These are phyloP conservation scores for Lentinula boryana DNA, from an alignment of 768 basidiomycete species.

Conservation along the genomic window DNA sequence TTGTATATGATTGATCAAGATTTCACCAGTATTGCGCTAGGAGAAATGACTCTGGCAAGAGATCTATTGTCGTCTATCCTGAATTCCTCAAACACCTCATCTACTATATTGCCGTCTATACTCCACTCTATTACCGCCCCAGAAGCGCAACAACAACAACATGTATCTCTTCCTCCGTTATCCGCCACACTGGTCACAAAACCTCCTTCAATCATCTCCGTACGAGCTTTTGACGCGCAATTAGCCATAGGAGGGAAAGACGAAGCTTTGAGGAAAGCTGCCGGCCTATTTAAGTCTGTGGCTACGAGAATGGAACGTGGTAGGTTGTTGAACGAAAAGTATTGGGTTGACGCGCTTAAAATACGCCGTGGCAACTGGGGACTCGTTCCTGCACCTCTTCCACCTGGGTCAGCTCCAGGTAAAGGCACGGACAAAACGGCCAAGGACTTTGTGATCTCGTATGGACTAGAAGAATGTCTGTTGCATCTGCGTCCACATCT, in stretches of 20 bases:
- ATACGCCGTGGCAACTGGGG: conserved; percentile 77
- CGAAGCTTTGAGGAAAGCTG: conserved; percentile 68
- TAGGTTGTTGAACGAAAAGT: conserved; percentile 57
- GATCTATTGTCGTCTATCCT: conserved; percentile 63
- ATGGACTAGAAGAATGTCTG: conserved; percentile 79
- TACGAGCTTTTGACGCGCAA: conserved; percentile 69
- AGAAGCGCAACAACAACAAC: conserved; percentile 1
- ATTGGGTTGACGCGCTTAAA: conserved; percentile 79
- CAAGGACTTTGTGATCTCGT: conserved; percentile 77
- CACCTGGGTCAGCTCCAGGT: conserved; percentile 59
- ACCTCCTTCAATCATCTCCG: conserved; percentile 56
- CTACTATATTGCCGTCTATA: conserved; percentile 18
- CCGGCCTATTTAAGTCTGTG: conserved; percentile 62
- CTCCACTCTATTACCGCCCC: conserved; percentile 7
- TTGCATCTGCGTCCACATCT: conserved; percentile 10
- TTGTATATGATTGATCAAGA: conserved; percentile 7
- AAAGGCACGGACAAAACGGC: conserved; percentile 78
- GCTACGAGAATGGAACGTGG: conserved; percentile 64
- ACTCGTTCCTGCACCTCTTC: conserved; percentile 72
- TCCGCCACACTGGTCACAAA: conserved; percentile 64
- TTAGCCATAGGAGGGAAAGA: conserved; percentile 76
- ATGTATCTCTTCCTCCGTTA: conserved; percentile 25
- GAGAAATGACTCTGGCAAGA: conserved; percentile 74
- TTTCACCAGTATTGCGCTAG: conserved; percentile 54
- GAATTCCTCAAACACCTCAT: conserved; percentile 26